These are phyloP conservation scores for Allium sativum DNA, from an alignment of 106 monocot species.

Conservation along the genomic window DNA sequence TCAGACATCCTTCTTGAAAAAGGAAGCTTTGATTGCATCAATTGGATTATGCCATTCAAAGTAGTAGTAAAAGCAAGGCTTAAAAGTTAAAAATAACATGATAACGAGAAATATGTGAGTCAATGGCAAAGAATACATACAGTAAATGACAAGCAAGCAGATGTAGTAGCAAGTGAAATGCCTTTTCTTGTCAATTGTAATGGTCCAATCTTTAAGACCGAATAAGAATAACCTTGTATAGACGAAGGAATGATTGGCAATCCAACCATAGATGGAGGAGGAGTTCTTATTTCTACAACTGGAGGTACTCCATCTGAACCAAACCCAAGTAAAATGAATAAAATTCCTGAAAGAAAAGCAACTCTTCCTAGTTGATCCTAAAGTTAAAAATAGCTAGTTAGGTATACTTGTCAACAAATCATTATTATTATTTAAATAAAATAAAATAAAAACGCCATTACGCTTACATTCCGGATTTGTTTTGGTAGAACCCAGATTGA, in stretches of 20 bases:
- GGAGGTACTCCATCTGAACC: slow-evolving; percentile 83
- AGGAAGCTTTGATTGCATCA: background rate
- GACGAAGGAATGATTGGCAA: slow-evolving; percentile 69
- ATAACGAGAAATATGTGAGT: background rate
- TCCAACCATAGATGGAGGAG: slow-evolving; percentile 57
- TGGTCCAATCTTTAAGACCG: slow-evolving; percentile 83
- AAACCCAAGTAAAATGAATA: slow-evolving; percentile 86
- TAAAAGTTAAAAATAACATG: background rate
- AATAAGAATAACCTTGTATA: slow-evolving; percentile 79
- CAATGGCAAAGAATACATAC: slow-evolving; percentile 31
- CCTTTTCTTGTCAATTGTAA: slow-evolving; percentile 95
- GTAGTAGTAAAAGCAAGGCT: background rate
- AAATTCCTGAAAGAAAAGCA: slow-evolving; percentile 68
- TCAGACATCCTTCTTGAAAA: slow-evolving; percentile 4
- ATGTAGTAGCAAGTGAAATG: slow-evolving; percentile 71
- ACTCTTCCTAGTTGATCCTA: slow-evolving; percentile 98
- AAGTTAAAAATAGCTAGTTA: slow-evolving; percentile 3
- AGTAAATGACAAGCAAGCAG: slow-evolving; percentile 87
- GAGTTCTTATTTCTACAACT: slow-evolving; percentile 74
- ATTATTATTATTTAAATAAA: no score
- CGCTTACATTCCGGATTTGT: slow-evolving; percentile 73
- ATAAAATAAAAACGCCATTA: background rate
- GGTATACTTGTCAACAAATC: background rate
- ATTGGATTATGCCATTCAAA: background rate
- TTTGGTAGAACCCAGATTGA: slow-evolving; percentile 78